A percentile compares a stretch with the other conserved stretches of the same genome.
Conservation (phyloP, 768 basidiomycete species). For the Lactarius trivialis region DNA sequence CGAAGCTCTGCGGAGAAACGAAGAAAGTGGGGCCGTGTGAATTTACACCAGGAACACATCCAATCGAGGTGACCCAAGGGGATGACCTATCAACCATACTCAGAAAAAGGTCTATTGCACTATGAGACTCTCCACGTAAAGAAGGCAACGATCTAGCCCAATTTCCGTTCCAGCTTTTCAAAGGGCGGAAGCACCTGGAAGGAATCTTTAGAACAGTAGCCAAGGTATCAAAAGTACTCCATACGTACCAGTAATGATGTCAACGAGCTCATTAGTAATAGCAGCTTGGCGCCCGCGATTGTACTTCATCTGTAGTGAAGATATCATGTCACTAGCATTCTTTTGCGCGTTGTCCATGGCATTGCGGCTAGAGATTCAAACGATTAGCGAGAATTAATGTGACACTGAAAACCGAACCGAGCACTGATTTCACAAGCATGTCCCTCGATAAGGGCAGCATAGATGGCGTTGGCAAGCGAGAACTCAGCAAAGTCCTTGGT, state of each 20-base stretch:
- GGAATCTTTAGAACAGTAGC: background rate
- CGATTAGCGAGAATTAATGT: background rate
- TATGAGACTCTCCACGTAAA: slow-evolving; percentile 11
- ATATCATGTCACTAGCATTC: slow-evolving; percentile 95
- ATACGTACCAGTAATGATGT: slow-evolving; percentile 79
- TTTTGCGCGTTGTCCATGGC: slow-evolving; percentile 99
- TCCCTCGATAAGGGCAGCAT: slow-evolving; percentile 86
- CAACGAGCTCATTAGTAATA: slow-evolving; percentile 92
- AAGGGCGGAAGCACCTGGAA: slow-evolving; percentile 43
- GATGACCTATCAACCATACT: background rate
- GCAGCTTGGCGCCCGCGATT: slow-evolving; percentile 98
- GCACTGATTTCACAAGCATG: slow-evolving; percentile 94
- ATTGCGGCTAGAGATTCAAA: slow-evolving; percentile 59
- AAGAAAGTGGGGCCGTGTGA: background rate
- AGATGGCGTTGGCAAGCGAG: slow-evolving; percentile 93
- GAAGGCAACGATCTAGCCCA: slow-evolving; percentile 5
- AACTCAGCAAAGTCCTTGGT: slow-evolving; percentile 94
- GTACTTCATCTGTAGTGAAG: slow-evolving; percentile 83
- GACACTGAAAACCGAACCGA: slow-evolving; percentile 44
- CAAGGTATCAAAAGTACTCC: background rate
- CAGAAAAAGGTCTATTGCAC: slow-evolving; percentile 16
- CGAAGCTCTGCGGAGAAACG: slow-evolving; percentile 4
- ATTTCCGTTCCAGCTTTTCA: slow-evolving; percentile 25
- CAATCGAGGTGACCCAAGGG: background rate
- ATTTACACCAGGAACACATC: background rate